phyloP scores from a whole-genome alignment of 1,284 basidiomycete species.

The Abortiporus biennis region DNA sequence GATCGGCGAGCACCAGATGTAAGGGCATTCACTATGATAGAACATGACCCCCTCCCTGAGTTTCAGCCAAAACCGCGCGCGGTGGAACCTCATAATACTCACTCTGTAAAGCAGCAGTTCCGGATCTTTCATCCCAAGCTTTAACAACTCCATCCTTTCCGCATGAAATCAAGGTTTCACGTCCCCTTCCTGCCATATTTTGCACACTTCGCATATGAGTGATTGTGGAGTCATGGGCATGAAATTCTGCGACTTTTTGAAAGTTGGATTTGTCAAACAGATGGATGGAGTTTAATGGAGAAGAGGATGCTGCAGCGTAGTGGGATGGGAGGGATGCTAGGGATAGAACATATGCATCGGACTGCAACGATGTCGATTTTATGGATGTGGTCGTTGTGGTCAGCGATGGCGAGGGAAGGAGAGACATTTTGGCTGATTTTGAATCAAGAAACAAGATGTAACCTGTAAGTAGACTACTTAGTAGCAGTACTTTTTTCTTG shows the following conservation, averaged over 20 bases:
- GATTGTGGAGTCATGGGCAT: slow-evolving; percentile 48
- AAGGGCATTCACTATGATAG: slow-evolving; percentile 33
- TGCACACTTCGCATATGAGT: slow-evolving; percentile 41
- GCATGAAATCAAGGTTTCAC: slow-evolving; percentile 45
- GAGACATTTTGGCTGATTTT: slow-evolving; percentile 20
- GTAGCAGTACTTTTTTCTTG: too few relatives aligned
- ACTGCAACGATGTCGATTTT: slow-evolving; percentile 31
- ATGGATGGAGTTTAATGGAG: slow-evolving; percentile 52
- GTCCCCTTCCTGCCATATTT: slow-evolving; percentile 24
- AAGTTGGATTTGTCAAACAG: slow-evolving; percentile 56
- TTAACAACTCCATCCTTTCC: slow-evolving; percentile 61
- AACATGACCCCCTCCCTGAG: slow-evolving; percentile 30
- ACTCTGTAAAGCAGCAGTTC: slow-evolving; percentile 52
- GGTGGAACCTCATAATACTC: slow-evolving; percentile 23
- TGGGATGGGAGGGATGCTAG: slow-evolving; percentile 38
- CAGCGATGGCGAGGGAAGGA: slow-evolving; percentile 26
- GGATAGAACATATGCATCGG: slow-evolving; percentile 50
- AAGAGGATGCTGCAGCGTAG: slow-evolving; percentile 56
- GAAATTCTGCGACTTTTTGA: slow-evolving; percentile 36
- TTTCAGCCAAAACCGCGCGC: slow-evolving; percentile 29
- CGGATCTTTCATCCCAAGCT: slow-evolving; percentile 64
- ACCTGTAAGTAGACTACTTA: too few relatives aligned
- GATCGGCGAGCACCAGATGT: slow-evolving; percentile 36
- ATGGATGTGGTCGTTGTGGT: slow-evolving; percentile 23
- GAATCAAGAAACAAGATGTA: not conserved